Base-by-base conservation (phyloP, 2,329 filamentous ascomycete genomes). In the Intubia oerlemansii region DNA sequence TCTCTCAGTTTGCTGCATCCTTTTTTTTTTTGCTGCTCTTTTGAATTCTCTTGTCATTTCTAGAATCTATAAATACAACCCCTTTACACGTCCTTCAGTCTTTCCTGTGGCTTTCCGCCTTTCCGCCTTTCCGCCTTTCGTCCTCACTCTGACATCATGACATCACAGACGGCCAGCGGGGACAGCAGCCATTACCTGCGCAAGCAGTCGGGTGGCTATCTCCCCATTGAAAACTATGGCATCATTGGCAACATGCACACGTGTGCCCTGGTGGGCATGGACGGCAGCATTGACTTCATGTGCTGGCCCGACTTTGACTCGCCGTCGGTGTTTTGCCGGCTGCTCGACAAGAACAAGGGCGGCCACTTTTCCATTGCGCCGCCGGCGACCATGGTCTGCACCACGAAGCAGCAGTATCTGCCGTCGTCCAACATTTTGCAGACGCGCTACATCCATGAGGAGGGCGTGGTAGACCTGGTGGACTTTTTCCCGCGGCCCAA, bases 251-350 rank as follows among this genome's bases (percentile, higher is more conserved):
- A 81, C 42, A 79, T 82, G 74, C 63, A 71, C 41, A 82, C 75
- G 1, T 78, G 72, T 51, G 74, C 75, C 10, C 53, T 80, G n/a
- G 61, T 78, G 14, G 74, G 71, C 38, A 75, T 76, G 43, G 68
- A 75, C 41, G 75, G 75, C 15, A 74, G 72, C 37, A 49, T 82
- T 32, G 76, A 80, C 43, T 79, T 70, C 40, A 76, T 81, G 72
- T 81, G 74, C 47, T 82, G 74, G 76, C 76, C 75, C 4, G 67
- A 79, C 38, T 82, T 82, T 43, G 76, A 82, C 46, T 80, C 75
- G 5, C 75, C 76, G 0, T 72, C 71, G 1, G 51, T 82, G 28
- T 82, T 82, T 45, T 79, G 73, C 42, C 66, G 75, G 23, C 56
- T 82, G 11, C 50, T 82, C 3, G 76, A 82, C 48, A 73, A 76